Evolutionary conservation across 2,329 filamentous ascomycete genomes (phyloP), one percentile per base, ranked within the genome.

Genomic region (Pseudocercospora cruenta): DNA sequence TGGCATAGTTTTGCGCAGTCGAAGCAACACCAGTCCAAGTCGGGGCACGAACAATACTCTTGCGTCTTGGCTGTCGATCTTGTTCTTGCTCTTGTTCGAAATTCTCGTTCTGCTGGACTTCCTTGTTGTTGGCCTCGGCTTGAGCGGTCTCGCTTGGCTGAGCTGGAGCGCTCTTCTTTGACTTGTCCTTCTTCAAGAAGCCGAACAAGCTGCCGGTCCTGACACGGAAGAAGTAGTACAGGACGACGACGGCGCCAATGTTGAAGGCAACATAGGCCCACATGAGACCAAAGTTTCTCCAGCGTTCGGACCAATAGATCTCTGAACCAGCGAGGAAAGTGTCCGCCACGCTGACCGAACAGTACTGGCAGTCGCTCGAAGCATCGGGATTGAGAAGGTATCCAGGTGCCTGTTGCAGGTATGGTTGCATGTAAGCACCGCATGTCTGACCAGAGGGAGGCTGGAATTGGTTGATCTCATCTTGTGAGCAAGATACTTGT

Each of bases 241-340:
- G 77, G 10, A 82, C 68, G 2, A 91, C 80, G 0, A 89, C 88
- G 1, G 83, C 79, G 45, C 78, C 77, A 45, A 90, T 83, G 71
- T 92, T 90, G 76, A 91, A 90, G 0, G 79, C 66, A 45, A 92
- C 84, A 71, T 85, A 92, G 0, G 82, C 87, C 85, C 88, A 92
- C 72, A 92, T 80, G 47, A 92, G 82, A 1, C 90, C 90, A 65
- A 88, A 91, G 74, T 92, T 91, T 64, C 89, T 82, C 89, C 90
- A 92, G 2, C 87, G 78, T 28, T 86, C 78, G 0, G 71, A 68
- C 72, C 79, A 87, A 64, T 76, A 76, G 59, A 83, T 83, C 19
- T 73, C 76, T 4, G 81, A 76, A 1, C 68, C 58, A 0, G 74
- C 74, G 51, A 88, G 75, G 76, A 82, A 87, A 39, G 80, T 78